Base-by-base conservation (phyloP, 192 early-diverging fungal genomes). In the Umbelopsis vinacea region DNA sequence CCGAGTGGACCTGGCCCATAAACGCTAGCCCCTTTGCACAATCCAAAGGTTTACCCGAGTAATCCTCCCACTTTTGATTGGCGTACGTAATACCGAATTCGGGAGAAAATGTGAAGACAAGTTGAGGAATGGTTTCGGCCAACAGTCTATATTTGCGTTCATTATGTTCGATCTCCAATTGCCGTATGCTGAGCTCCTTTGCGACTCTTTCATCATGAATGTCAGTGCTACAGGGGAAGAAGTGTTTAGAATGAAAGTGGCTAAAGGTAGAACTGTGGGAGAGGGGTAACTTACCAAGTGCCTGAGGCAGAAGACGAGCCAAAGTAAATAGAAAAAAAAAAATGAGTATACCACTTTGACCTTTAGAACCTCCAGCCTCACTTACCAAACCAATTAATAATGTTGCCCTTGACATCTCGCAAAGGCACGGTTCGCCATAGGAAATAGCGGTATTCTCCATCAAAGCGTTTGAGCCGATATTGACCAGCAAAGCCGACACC, bases 71-170 rank as follows among this genome's bases (percentile, higher is more conserved):
- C 48, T 88, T 86, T 6, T 78, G 80, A 53, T 88, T 88, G 1
- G 85, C 80, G 76, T 80, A 88, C 3, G 80, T 84, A 17, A 88
- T 60, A 0, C 86, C 86, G 33, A 77, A 72, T 38, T 80, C 79
- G 22, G 84, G 84, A 0, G 83, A 71, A 17, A 83, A 81, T 0
- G 84, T 88, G 66, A 88, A 88, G 2, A 88, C 86, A 48, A 88
- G 84, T 70, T 88, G 86, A 10, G 86, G 86, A 38, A 88, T 88
- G 8, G 86, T 84, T 57, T 88, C 86, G 0, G 86, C 86, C 22
- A 88, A 55, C 11, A 85, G 66, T 37, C 86, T 74, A 57, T 88
- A 88, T 75, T 88, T 88, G 68, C 83, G 79, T 78, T 88, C 86
- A 50, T 83, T 88, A 57, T 80, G 80, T 52, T 84, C 83, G 29